Evolutionary conservation across 1,284 basidiomycete species (phyloP).

Genomic region (Microbotryum lychnidis-dioicae): DNA sequence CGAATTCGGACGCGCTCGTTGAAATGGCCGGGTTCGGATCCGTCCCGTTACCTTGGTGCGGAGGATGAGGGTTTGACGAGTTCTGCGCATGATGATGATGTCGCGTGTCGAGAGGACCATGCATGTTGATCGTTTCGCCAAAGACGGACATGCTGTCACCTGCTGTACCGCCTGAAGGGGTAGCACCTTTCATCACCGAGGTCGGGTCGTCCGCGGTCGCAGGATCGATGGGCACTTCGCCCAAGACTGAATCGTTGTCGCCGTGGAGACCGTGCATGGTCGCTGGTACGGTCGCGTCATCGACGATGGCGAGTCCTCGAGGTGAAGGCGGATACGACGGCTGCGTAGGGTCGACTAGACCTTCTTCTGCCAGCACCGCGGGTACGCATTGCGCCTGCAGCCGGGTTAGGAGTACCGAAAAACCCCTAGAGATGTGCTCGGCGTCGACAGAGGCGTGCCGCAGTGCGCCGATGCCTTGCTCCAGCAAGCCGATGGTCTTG

Average conservation of each 20-base stretch:
- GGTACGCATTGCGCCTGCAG: constrained; percentile 28
- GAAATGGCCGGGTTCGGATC: not conserved
- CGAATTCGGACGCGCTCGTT: not conserved
- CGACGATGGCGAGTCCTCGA: not conserved
- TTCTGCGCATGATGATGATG: not conserved
- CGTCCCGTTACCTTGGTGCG: not conserved
- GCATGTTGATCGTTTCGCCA: not conserved
- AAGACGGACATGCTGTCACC: not conserved
- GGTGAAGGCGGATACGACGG: not conserved
- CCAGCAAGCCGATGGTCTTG: constrained; percentile 22
- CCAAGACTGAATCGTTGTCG: not conserved
- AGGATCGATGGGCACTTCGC: not conserved
- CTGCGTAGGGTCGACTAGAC: not conserved
- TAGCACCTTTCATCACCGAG: not conserved
- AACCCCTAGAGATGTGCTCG: constrained; percentile 24
- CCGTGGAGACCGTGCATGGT: not conserved
- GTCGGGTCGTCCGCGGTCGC: not conserved
- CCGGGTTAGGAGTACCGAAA: constrained; percentile 21
- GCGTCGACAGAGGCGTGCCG: constrained; percentile 19
- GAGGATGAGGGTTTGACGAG: not conserved
- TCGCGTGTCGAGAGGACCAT: not conserved
- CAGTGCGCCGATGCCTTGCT: constrained; percentile 21
- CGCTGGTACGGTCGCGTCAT: not conserved
- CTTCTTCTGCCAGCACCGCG: constrained; percentile 15
- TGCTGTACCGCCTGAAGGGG: not conserved